A percentile compares a stretch with the other conserved stretches of the same genome.
Evolutionary conservation across 352 stramenopile species (phyloP).

Genomic region (Thraustotheca clavata): DNA sequence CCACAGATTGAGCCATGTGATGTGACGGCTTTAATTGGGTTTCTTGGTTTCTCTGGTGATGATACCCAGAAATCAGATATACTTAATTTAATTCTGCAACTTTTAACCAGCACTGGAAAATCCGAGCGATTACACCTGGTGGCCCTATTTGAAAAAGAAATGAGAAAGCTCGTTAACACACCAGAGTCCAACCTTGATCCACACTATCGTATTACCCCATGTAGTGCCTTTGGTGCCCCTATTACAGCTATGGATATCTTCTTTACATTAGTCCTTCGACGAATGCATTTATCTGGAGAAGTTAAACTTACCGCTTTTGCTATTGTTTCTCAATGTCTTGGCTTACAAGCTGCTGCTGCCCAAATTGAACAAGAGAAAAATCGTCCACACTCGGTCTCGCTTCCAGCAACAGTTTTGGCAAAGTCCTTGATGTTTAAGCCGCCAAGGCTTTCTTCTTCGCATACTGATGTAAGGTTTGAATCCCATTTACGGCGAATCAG

Average conservation of each 20-base stretch:
- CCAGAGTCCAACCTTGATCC: neutral
- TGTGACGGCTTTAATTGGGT: neutral
- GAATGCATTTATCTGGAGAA: neutral
- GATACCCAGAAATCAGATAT: slow-evolving; percentile 10
- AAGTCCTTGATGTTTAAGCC: neutral
- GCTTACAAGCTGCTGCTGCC: neutral
- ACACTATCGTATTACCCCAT: neutral
- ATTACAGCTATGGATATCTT: neutral
- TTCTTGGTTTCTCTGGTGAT: slow-evolving; percentile 18
- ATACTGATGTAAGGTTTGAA: neutral
- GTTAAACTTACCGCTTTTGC: slow-evolving; percentile 4
- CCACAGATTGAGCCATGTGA: neutral
- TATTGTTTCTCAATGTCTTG: neutral
- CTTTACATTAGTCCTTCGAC: slow-evolving; percentile 9
- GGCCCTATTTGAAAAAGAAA: neutral
- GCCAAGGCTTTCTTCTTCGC: neutral
- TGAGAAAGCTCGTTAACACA: neutral
- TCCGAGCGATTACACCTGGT: neutral
- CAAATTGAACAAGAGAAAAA: neutral
- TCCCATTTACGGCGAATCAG: neutral
- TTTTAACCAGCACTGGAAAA: neutral
- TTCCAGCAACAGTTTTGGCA: neutral
- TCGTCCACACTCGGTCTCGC: neutral
- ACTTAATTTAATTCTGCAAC: neutral
- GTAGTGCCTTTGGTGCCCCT: neutral